Evolutionary conservation across 495 filamentous ascomycete species (phyloP), one percentile per base, ranked within the genome.

Genomic region (Cercophora scortea): DNA sequence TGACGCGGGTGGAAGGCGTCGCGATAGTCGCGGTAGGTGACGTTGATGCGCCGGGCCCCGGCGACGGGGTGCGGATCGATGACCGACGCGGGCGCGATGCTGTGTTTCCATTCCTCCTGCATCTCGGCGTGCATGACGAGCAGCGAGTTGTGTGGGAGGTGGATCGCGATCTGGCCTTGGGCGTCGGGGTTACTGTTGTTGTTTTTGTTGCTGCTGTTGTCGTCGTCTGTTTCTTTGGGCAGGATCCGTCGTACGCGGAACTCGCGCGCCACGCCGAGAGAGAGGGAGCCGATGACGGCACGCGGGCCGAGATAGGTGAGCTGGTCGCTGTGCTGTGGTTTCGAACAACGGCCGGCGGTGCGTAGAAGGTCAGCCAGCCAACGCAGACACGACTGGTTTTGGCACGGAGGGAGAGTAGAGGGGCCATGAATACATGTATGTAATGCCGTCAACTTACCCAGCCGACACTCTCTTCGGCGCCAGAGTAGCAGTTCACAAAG

Each of bases 81-180:
- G 3, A 82, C 77, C 49, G 77, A 77, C 0, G 87, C 83, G 0
- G 90, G 86, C 0, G 79, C 70, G 43, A 98, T 86, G 52, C 79
- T 81, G 62, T 91, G 86, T 59, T 89, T 89, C 86, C 86, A 89
- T 47, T 78, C 80, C 55, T 89, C 86, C 59, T 89, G 86, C 85
- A 88, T 89, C 53, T 93, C 89, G 1, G 91, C 89, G 62, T 96
- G 89, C 93, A 98, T 98, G 5, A 96, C 71, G 0, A 98, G 71
- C 1, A 98, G 77, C 0, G 88, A 91, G 63, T 96, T 97, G 68
- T 98, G 93, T 1, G 90, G 91, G 0, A 97, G 81, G 62, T 93
- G 88, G 49, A 98, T 88, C 4, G 88, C 79, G 41, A 97, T 91
- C 56, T 94, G 90, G 6, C 92, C 92, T 35, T 43, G 38, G 5